Percentiles rank a stretch among this genome's conserved stretches.
Conservation (phyloP, 2,329 filamentous ascomycete genomes). For the Apiospora malaysiana region DNA sequence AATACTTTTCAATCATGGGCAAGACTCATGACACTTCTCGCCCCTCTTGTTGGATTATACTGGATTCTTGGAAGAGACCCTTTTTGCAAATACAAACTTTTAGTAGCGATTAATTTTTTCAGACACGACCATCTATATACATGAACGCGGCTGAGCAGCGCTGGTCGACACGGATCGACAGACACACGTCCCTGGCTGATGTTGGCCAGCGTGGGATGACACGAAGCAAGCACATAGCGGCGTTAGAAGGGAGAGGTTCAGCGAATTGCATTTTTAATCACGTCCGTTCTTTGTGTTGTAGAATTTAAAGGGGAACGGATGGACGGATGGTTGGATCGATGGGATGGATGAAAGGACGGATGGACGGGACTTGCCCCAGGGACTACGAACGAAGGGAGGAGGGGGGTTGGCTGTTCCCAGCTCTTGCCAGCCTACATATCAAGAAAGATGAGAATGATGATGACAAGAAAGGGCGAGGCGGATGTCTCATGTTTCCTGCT, state of each 20-base stretch:
- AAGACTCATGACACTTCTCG: conserved; percentile 12
- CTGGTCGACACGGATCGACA: conserved; percentile 11
- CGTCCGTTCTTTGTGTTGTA: neutral
- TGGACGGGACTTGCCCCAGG: neutral
- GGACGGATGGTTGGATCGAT: neutral
- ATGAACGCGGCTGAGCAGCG: conserved; percentile 1
- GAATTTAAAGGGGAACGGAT: neutral
- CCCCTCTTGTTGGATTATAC: conserved; percentile 21
- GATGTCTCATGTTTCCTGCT: neutral
- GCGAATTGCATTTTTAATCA: conserved; percentile 10
- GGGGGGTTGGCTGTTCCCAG: neutral
- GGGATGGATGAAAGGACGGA: neutral
- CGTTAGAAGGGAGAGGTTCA: conserved; percentile 5
- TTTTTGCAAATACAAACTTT: conserved; percentile 21
- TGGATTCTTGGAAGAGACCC: conserved; percentile 20
- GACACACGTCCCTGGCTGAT: conserved; percentile 13
- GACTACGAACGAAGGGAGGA: neutral
- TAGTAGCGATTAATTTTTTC: conserved; percentile 19
- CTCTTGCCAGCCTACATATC: too few species aligned
- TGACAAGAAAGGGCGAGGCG: neutral
- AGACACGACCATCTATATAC: conserved; percentile 16
- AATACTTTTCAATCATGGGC: neutral
- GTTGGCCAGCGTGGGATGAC: neutral
- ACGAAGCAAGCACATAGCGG: conserved; percentile 10
- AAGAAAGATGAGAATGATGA: neutral